Base-by-base conservation (phyloP, 306 rosid genomes). In the Sindora glabra region DNA sequence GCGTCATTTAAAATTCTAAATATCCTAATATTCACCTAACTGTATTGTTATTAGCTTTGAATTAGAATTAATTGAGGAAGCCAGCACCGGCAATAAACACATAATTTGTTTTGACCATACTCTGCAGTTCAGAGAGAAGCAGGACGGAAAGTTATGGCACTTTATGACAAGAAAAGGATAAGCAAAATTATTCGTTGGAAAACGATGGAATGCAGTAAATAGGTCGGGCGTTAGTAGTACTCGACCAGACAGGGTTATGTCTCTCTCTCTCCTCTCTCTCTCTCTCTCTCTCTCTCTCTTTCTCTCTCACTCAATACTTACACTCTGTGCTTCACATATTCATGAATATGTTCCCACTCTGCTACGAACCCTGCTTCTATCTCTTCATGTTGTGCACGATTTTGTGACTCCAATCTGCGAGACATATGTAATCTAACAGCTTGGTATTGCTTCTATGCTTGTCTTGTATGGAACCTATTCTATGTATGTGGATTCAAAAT, bases 201-300 rank as follows among this genome's bases (percentile, higher is more conserved):
- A 72, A 44, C 38, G 62, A n/a, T n/a, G n/a, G n/a, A 65, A 64
- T 38, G 46, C 34, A 71, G 48, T 52, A 48, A 78, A 75, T 48
- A 67, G 71, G 72, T 62, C 54, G 65, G 70, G 76, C 42, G 68
- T 68, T 72, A 65, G 68, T 10, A 62, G 65, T 51, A 67, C 71
- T 67, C n/a, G n/a, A 12, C 38, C 23, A 25, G 47, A 15, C 47
- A 37, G 45, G 16, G 29, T 29, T 5, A n/a, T n/a, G 17, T 19
- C 24, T 50, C 22, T 1, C 32, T 32, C 65, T 50, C 23, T 15
- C 45, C 3, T 48, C 45, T 27, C 51, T 34, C 52, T 33, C 38
- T 45, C 34, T 10, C 15, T n/a, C 19, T 3, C 2, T 32, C 23
- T 45, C 3, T 48, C 45, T 27, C 51, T 34, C 52, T 33, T 48